Evolutionary conservation across 1,284 basidiomycete genomes (phyloP), one percentile per base, ranked within the genome.

Genomic region (Leucoagaricus sp.): DNA sequence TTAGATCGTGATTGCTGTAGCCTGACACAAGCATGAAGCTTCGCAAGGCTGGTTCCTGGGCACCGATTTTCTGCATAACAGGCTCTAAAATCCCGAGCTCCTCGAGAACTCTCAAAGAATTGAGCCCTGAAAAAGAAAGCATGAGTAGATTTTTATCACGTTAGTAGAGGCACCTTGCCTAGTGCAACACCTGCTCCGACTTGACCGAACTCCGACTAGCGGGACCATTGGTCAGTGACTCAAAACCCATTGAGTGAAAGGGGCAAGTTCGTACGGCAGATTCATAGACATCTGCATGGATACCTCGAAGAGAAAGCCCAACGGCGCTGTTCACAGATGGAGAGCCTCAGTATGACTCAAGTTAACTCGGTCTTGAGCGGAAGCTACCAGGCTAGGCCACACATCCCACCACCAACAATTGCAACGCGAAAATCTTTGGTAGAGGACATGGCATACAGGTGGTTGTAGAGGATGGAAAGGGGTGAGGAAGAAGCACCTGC

Each of bases 131-230:
- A n/a, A n/a, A n/a, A n/a, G n/a, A n/a, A n/a, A n/a, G n/a, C n/a
- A 23, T 23, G n/a, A 6, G 7, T 40, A 17, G 26, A 45, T 29
- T 42, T 29, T 9, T 29, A 51, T 29, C n/a, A 33, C 31, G 15
- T 9, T 19, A n/a, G n/a, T n/a, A n/a, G n/a, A n/a, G n/a, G n/a
- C 12, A 36, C n/a, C 66, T 49, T 57, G 80, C 83, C 82, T 41
- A 86, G 58, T 13, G 75, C 78, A 31, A 84, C 75, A 0, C 81
- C 82, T 19, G 83, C 81, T 6, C 82, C 82, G 34, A 84, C 73
- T 63, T 83, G 78, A 21, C 72, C 73, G 58, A 82, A 82, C 49
- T 72, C 69, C 4, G 75, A 59, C 78, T 80, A 49, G n/a, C n/a
- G 17, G 44, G 3, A 42, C 52, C 49, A 38, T 38, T 34, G 25